These are phyloP conservation scores for Tinospora cordifolia DNA, from an alignment of 164 flowering plant species.

Conservation along the genomic window DNA sequence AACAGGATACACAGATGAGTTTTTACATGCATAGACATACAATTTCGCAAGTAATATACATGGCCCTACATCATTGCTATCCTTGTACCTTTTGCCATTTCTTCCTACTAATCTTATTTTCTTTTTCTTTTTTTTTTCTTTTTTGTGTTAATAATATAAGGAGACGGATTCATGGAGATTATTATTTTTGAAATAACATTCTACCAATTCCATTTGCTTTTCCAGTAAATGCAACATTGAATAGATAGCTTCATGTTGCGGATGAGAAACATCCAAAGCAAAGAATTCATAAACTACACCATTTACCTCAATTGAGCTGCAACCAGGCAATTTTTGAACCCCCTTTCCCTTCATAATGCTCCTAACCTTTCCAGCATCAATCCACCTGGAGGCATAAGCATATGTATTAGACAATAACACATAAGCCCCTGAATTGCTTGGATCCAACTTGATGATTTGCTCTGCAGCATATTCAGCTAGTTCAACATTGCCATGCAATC, in stretches of 20 bases:
- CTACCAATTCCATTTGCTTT: background rate
- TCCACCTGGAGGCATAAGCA: constrained; percentile 14
- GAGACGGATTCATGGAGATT: background rate
- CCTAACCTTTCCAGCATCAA: constrained; percentile 11
- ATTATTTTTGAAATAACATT: background rate
- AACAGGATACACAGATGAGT: background rate
- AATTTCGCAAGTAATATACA: background rate
- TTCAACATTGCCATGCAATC: constrained; percentile 8
- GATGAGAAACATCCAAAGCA: constrained; percentile 11
- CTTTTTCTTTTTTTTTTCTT: background rate
- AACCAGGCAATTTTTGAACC: constrained; percentile 16
- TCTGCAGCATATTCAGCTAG: constrained; percentile 13
- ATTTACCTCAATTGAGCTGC: constrained; percentile 17
- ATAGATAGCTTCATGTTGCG: constrained; percentile 5
- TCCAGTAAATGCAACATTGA: background rate
- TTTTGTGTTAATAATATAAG: background rate
- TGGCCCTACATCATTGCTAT: background rate
- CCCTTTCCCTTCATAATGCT: constrained; percentile 13
- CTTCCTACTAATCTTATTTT: background rate
- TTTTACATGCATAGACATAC: background rate
- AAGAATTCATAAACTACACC: constrained; percentile 19
- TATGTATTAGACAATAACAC: constrained; percentile 20
- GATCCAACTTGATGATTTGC: constrained; percentile 13
- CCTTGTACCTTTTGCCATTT: background rate
- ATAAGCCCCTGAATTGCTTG: constrained; percentile 16